These are phyloP conservation scores for Syzygium malaccense DNA, from an alignment of 441 rosid genomes.

Conservation along the genomic window DNA sequence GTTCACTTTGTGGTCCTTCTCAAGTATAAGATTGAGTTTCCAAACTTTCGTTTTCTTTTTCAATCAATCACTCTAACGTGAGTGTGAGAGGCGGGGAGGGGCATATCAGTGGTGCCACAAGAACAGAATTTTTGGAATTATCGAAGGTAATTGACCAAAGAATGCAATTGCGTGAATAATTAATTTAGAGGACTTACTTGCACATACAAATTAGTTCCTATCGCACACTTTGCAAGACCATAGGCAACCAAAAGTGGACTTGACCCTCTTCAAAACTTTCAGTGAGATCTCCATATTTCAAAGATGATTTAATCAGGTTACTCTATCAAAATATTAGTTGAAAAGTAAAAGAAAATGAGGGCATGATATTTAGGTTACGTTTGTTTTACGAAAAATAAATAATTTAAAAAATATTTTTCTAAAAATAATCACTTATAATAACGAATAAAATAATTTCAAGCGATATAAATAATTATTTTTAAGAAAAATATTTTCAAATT, in stretches of 20 bases:
- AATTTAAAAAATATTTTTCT: background rate
- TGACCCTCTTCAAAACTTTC: background rate
- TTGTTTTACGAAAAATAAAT: background rate
- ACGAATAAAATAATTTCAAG: background rate
- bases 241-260: background rate
- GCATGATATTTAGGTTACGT: accelerated
- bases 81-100: background rate
- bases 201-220: background rate
- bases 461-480: accelerated
- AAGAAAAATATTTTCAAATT: background rate
- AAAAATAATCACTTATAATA: background rate
- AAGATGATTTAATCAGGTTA: background rate
- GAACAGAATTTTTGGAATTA: background rate
- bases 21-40: background rate
- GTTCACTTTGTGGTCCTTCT: background rate
- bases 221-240: background rate
- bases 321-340: background rate
- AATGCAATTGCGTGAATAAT: background rate
- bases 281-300: no score
- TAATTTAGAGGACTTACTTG: background rate
- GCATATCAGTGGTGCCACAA: background rate
- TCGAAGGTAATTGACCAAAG: background rate
- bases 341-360: background rate
- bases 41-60: background rate
- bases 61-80: background rate